These are phyloP conservation scores for Hyphopichia buzzinii DNA, from an alignment of 1,139 yeast species.

Conservation along the genomic window DNA sequence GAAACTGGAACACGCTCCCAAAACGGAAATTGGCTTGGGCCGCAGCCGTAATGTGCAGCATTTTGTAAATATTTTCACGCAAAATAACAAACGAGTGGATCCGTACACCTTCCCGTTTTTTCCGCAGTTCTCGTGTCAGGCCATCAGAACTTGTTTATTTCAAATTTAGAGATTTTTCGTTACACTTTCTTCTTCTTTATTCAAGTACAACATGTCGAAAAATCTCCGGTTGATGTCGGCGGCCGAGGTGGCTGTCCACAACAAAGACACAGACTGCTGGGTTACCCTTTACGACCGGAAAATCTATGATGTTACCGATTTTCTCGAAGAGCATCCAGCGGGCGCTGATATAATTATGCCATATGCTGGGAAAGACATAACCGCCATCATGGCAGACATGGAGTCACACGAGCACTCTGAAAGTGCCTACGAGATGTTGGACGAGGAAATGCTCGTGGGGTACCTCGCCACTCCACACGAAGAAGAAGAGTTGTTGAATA, in stretches of 20 bases:
- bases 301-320: slow-evolving; percentile 77
- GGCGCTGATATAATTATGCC: slow-evolving; percentile 75
- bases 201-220: slow-evolving; percentile 16
- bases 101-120: too few species aligned
- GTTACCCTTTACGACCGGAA: slow-evolving; percentile 73
- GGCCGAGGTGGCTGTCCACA: slow-evolving; percentile 50
- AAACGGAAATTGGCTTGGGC: too few species aligned
- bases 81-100: too few species aligned
- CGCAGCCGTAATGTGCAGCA: too few species aligned
- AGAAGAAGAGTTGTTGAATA: slow-evolving; percentile 42
- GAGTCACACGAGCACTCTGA: slow-evolving; percentile 76
- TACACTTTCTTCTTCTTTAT: too few species aligned
- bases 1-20: too few species aligned
- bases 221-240: slow-evolving; percentile 35
- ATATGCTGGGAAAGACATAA: slow-evolving; percentile 81
- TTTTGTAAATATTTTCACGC: too few species aligned
- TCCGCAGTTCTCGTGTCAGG: too few species aligned
- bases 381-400: slow-evolving; percentile 71
- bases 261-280: slow-evolving; percentile 60
- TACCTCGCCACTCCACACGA: slow-evolving; percentile 47
- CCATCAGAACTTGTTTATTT: too few species aligned
- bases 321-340: slow-evolving; percentile 84
- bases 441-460: slow-evolving; percentile 60
- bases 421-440: slow-evolving; percentile 83
- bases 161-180: too few species aligned